Base-by-base conservation (phyloP, 139 green algal species). In the Medakamo hakoo region DNA sequence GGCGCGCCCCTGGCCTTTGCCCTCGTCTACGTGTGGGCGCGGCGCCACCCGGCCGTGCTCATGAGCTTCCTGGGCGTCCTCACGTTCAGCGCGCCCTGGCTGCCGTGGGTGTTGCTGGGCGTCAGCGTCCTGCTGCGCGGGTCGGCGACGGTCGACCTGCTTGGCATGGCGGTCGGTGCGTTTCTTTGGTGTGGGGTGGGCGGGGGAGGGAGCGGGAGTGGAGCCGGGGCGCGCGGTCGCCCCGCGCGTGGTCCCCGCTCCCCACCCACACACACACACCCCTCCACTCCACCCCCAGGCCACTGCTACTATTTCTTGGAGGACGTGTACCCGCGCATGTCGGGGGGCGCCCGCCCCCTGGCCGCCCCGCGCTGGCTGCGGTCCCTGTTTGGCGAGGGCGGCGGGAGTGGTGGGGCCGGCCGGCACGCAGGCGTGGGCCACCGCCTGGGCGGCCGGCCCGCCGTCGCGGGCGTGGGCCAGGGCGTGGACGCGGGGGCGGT, bases 21-120 rank as follows among this genome's bases (percentile, higher is more conserved):
- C 89, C 90, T 96, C 83, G 88, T 94, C 59, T 98, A 98, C 65
- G 93, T 99, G 19, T 99, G 93, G 93, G 89, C 85, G 5, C 73
- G 92, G 32, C 77, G 91, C 27, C 87, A 97, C 74, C 84, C 79
- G 58, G 86, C 93, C 62, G 83, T 98, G 2, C 86, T 91, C 27
- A 85, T 99, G 55, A 91, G 77, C 71, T 96, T 98, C 73, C 72
- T 99, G 62, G 92, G 93, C 22, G 82, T 98, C 27, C 97, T 99
- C 88, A 95, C 83, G 65, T 99, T 99, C 79, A 96, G 87, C 0
- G 93, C 93, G 27, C 91, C 93, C 14, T 99, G 97, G 72, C 77
- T 99, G 40, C 93, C 93, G 0, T 99, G 93, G 93, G 92, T 99
- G 66, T 79, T 99, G 68, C 78, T 97, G 30, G 86, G 74, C 4